These are phyloP conservation scores for Calonectria fujianensis DNA, from an alignment of 2,329 filamentous ascomycete genomes.

Conservation along the genomic window DNA sequence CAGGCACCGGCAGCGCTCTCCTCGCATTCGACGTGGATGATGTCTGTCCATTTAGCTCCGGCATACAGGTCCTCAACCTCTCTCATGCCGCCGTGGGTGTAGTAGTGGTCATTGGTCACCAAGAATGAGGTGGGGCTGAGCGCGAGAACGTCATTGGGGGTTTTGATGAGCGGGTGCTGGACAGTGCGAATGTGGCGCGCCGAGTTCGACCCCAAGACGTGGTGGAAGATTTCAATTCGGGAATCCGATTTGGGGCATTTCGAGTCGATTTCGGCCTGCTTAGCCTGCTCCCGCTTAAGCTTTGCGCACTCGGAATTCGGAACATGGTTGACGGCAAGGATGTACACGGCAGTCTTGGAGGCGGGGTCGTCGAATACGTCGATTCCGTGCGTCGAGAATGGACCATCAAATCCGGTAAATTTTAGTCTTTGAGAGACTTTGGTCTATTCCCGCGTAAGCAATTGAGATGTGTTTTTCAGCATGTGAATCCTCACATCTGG, in stretches of 20 bases:
- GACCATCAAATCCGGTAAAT: conserved; percentile 70
- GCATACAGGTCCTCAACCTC: conserved; percentile 67
- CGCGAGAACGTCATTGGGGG: conserved; percentile 76
- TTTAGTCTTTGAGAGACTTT: conserved; percentile 56
- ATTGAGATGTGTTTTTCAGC: too few relatives aligned
- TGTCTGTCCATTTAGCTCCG: conserved; percentile 68
- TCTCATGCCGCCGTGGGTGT: conserved; percentile 69
- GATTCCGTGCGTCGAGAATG: conserved; percentile 77
- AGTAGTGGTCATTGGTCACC: conserved; percentile 76
- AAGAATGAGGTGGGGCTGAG: conserved; percentile 69
- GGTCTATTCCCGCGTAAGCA: background rate
- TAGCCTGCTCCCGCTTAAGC: background rate
- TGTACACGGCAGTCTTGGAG: conserved; percentile 68
- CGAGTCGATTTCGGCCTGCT: conserved; percentile 41
- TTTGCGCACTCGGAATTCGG: conserved; percentile 66
- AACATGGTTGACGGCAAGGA: conserved; percentile 77
- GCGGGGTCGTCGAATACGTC: conserved; percentile 73
- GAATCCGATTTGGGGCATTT: conserved; percentile 66
- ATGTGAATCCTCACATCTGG: conserved; percentile 64
- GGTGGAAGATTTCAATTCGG: conserved; percentile 75
- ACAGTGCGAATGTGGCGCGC: conserved; percentile 72
- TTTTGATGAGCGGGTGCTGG: conserved; percentile 70
- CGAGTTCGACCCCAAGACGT: conserved; percentile 65
- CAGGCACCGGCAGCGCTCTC: conserved; percentile 56
- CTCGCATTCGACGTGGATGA: conserved; percentile 62